Evolutionary conservation across 2,329 filamentous ascomycete genomes (phyloP), one percentile per base, ranked within the genome.

Genomic region (Curvularia eragrostidis): DNA sequence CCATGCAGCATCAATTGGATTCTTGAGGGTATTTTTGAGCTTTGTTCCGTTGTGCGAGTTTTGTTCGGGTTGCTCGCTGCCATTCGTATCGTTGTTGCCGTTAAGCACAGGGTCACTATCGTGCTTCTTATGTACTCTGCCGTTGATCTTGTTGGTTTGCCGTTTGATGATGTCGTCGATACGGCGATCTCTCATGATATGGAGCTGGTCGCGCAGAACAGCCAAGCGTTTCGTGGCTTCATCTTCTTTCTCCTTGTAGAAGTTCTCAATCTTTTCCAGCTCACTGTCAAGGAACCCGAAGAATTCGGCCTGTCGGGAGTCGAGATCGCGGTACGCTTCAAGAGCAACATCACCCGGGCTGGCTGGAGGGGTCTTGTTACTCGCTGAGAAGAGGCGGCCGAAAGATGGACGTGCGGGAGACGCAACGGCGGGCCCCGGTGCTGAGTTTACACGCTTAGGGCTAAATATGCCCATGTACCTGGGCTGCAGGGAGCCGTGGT

Each of bases 181-280:
- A 21, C 94, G 87, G 13, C 90, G 86, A 73, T 96, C 92, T 43
- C 93, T 86, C 92, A 98, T 97, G 68, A 96, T 90, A 72, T 96
- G 93, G 30, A 99, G 83, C 74, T 99, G 95, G 50, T 93, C 87
- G 41, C 91, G 86, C 46, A 99, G 81, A 3, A 89, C 75, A 0
- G 81, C 79, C 23, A 97, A 80, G 2, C 93, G 86, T 53, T 88
- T 80, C 0, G 87, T 89, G 0, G 94, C 91, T 72, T 97, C 91
- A 26, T 91, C 85, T 73, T 99, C 95, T 73, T 97, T 97, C 65
- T 86, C 80, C 66, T 86, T 88, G 80, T 98, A 98, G 71, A 99
- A 99, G 0, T 82, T 79, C 73, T 99, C 93, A 10, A 99, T 91
- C 78, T 98, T 99, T n/a, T 88, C 83, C 13, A 99, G 81, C 77